phyloP scores from a whole-genome alignment of 2,329 filamentous ascomycete genomes.

The Colletotrichum nymphaeae region DNA sequence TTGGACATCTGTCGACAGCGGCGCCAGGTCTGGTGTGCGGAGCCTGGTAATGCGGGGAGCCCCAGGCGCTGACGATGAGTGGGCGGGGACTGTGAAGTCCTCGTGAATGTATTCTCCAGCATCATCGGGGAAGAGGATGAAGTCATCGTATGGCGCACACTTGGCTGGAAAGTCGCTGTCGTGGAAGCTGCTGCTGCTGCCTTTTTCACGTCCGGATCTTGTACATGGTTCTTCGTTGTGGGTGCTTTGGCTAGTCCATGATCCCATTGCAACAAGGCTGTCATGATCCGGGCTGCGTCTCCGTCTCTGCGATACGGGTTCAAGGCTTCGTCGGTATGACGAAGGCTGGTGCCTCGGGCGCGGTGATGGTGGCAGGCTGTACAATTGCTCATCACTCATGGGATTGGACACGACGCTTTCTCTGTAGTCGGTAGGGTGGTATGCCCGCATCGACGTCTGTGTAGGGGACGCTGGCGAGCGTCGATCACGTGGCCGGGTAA shows the following conservation, averaged over 20 bases:
- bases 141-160: conserved; percentile 6
- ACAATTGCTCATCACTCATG: not conserved
- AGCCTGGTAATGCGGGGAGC: conserved; percentile 28
- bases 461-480: not conserved
- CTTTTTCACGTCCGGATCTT: not conserved
- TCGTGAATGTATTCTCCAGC: not conserved
- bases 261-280: conserved; percentile 22
- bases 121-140: conserved; percentile 17
- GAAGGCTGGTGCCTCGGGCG: not conserved
- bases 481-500: not conserved
- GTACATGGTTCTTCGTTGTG: not conserved
- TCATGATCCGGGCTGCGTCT: not conserved
- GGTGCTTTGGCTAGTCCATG: conserved; percentile 7
- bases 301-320: not conserved
- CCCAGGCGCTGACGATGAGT: conserved; percentile 6
- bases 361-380: not conserved
- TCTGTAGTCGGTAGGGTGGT: not conserved
- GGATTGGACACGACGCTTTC: not conserved
- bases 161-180: not conserved
- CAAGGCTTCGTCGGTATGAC: not conserved
- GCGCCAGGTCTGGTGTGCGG: conserved; percentile 31
- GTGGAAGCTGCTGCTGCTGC: not conserved
- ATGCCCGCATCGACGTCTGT: not conserved
- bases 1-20: conserved; percentile 31
- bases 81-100: not conserved